Evolutionary conservation across 495 filamentous ascomycete genomes (phyloP).

Genomic region (Aspergillus conjunctus): DNA sequence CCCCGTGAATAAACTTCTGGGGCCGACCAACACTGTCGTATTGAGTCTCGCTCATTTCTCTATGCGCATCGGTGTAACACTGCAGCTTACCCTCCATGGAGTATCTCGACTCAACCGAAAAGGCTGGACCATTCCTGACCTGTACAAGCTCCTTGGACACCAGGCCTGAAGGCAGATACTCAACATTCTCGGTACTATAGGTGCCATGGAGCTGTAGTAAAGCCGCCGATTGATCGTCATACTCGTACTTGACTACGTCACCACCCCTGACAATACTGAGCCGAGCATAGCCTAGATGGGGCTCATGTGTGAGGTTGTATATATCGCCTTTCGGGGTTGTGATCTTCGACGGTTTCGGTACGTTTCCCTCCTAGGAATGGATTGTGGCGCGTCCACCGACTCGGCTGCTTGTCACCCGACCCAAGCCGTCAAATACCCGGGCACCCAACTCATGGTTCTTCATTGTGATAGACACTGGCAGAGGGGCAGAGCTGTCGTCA

Average conservation of each 20-base stretch:
- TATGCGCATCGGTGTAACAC: slow-evolving; percentile 8
- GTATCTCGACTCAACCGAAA: neutral
- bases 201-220: neutral
- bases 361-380: neutral
- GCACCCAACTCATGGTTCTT: too few relatives aligned
- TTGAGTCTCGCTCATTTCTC: neutral
- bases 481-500: neutral
- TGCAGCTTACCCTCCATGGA: slow-evolving; percentile 11
- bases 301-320: neutral
- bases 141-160: neutral
- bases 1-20: neutral
- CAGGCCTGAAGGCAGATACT: slow-evolving; percentile 8
- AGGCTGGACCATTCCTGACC: neutral
- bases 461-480: slow-evolving; percentile 7
- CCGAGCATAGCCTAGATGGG: neutral
- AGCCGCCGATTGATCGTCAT: neutral
- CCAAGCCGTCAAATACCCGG: slow-evolving; percentile 10
- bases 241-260: neutral
- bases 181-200: neutral
- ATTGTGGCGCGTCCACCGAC: slow-evolving; percentile 11
- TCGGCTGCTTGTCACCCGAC: neutral
- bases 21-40: slow-evolving; percentile 12
- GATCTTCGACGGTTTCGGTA: neutral
- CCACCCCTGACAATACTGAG: neutral
- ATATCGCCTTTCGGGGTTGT: neutral